A percentile compares a stretch with the other conserved stretches of the same genome.
Evolutionary conservation across 2,329 filamentous ascomycete species (phyloP).

Genomic region (Diaporthe destruens): DNA sequence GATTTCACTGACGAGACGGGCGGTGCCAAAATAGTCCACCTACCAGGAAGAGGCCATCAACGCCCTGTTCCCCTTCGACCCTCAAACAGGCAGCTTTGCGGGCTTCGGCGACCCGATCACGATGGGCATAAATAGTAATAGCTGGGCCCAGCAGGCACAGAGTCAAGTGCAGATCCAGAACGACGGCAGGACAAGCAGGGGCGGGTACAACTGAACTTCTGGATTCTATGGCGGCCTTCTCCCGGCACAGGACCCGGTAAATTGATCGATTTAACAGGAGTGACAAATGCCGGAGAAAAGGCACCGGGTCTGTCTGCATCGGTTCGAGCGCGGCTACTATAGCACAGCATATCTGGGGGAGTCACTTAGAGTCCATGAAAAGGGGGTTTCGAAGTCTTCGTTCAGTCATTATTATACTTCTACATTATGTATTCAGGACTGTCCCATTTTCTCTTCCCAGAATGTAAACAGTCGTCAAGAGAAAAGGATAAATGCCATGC

Average conservation of each 20-base stretch:
- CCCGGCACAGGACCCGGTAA: not conserved
- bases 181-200: constrained; percentile 24
- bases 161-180: constrained; percentile 9
- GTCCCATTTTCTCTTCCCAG: constrained; percentile 18
- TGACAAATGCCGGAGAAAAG: not conserved
- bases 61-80: constrained; percentile 45
- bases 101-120: constrained; percentile 38
- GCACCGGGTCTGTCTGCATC: not conserved
- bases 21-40: constrained; percentile 5
- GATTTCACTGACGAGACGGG: not conserved
- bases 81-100: constrained; percentile 46
- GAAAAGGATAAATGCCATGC: not conserved
- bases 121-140: not conserved
- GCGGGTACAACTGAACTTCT: not conserved
- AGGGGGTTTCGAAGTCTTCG: constrained; percentile 1
- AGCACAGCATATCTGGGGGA: not conserved
- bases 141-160: constrained; percentile 27
- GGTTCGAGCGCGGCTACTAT: not conserved
- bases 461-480: not conserved
- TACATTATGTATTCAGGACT: constrained; percentile 33
- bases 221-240: not conserved
- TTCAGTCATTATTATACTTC: constrained; percentile 34
- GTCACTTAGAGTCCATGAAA: not conserved
- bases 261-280: not conserved
- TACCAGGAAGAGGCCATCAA: constrained; percentile 44